Base-by-base conservation (phyloP, 1,284 basidiomycete genomes). In the Puccinia hordei region DNA sequence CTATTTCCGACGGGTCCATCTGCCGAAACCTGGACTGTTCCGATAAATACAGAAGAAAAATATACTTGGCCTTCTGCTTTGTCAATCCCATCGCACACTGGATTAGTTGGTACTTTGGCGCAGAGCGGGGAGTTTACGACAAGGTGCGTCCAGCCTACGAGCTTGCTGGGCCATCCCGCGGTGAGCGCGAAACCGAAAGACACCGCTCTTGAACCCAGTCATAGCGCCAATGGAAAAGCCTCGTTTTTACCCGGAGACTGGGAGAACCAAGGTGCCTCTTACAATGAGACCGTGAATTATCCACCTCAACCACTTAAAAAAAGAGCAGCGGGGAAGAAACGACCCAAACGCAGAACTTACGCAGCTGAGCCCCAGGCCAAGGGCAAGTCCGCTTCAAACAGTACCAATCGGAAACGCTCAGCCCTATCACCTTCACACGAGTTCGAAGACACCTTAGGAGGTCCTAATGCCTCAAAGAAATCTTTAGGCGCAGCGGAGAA, bases 171-270 rank as follows among this genome's bases (percentile, higher is more conserved):
- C 30, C 51, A 72, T 15, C 49, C 53, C 17, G 24, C 49, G 53
- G 3, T 2, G 27, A 24, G 51, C 22, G 69, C 24, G 17, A 55
- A 55, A 55, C 12, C 46, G 17, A 55, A 72, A 38, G 49, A 55
- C 13, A 2, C 24, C 15, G 22, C 13, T 15, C 2, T 72, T 53
- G 69, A 72, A 30, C 33, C 33, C 2, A 33, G 13, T 33, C 33
- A 30, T 22, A 27, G 27, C 22, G 51, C 27, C 49, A 9, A 53
- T 38, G 69, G 69, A n/a, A 72, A 72, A 72, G 69, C 69, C 27
- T 72, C 69, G 33, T 72, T 72, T 72, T 55, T 72, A 49, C 51
- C 46, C 10, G 69, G 69, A 55, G 55, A 72, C 30, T 72, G 69
- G 69, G 69, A 72, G 51, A 72, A 1, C 27, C 46, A 51, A n/a